Percentiles rank a stretch among this genome's conserved stretches.
Conservation (phyloP, 306 rosid species). For the Acacia melanoxylon region DNA sequence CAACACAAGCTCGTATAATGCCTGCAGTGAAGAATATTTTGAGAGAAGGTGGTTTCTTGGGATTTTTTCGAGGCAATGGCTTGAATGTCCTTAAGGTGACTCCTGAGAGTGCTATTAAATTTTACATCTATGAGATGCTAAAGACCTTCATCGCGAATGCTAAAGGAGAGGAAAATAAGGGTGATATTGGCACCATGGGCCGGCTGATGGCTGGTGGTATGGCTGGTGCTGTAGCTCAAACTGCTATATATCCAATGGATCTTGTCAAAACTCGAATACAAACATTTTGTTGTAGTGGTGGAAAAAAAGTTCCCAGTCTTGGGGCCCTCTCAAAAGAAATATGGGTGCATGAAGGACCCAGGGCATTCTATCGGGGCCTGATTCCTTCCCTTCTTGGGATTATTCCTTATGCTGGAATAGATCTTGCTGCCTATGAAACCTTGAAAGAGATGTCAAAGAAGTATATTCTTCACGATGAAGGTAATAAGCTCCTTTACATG, state of each 20-base stretch:
- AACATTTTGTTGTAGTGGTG: conserved; percentile 58
- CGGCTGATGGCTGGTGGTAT: conserved; percentile 81
- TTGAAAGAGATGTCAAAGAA: conserved; percentile 87
- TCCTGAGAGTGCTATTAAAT: conserved; percentile 93
- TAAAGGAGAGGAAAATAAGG: conserved; percentile 55
- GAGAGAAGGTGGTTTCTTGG: conserved; percentile 75
- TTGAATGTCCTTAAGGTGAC: conserved; percentile 92
- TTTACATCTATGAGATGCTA: conserved; percentile 77
- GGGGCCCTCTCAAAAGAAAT: conserved; percentile 72
- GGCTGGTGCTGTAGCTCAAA: conserved; percentile 95
- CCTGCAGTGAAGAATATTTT: conserved; percentile 75
- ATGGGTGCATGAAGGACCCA: conserved; percentile 86
- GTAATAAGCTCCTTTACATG: conserved; percentile 44
- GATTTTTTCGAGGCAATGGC: conserved; percentile 94
- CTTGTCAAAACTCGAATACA: conserved; percentile 91
- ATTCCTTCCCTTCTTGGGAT: conserved; percentile 92
- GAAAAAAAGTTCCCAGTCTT: conserved; percentile 65
- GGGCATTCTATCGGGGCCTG: conserved; percentile 89
- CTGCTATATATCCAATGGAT: conserved; percentile 89
- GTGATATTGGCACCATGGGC: conserved; percentile 64
- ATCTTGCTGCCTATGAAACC: conserved; percentile 88
- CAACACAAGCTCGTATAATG: conserved; percentile 51
- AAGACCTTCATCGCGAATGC: conserved; percentile 53
- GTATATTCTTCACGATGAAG: conserved; percentile 69
- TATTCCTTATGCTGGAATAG: conserved; percentile 94